Conservation (phyloP, 2,329 filamentous ascomycete genomes). For the Talaromyces sp. region DNA sequence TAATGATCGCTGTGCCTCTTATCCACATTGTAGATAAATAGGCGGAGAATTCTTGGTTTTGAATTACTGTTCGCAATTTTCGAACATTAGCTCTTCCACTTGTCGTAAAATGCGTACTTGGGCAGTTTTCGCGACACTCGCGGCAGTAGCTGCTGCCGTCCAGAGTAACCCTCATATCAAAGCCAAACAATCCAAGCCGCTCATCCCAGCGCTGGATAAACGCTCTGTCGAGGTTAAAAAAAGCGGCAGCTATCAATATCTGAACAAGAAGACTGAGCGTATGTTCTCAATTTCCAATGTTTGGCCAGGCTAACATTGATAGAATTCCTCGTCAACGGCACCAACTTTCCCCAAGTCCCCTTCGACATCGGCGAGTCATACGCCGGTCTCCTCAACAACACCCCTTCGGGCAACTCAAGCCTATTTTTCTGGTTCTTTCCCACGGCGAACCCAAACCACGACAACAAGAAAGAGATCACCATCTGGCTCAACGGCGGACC, state of each 20-base stretch:
- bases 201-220: constrained; percentile 1
- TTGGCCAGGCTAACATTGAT: not conserved
- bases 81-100: too few species aligned
- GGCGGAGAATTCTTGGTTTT: not conserved
- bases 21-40: not conserved
- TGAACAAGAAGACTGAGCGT: constrained; percentile 12
- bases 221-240: not conserved
- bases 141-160: constrained; percentile 5
- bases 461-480: constrained; percentile 28
- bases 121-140: not conserved
- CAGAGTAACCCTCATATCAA: constrained; percentile 15
- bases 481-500: constrained; percentile 50
- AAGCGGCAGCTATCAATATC: not conserved
- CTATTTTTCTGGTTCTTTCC: constrained; percentile 65
- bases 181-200: constrained; percentile 5
- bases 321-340: constrained; percentile 17
- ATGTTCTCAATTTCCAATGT: not conserved
- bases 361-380: constrained; percentile 45
- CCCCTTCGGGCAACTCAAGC: constrained; percentile 53
- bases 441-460: constrained; percentile 36
- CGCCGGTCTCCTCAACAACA: constrained; percentile 52
- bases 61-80: not conserved
- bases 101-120: not conserved
- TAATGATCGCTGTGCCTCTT: not conserved
- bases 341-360: constrained; percentile 15